Evolutionary conservation across 2,329 filamentous ascomycete species (phyloP).

Genomic region (Myriosclerotinia scirpicola): DNA sequence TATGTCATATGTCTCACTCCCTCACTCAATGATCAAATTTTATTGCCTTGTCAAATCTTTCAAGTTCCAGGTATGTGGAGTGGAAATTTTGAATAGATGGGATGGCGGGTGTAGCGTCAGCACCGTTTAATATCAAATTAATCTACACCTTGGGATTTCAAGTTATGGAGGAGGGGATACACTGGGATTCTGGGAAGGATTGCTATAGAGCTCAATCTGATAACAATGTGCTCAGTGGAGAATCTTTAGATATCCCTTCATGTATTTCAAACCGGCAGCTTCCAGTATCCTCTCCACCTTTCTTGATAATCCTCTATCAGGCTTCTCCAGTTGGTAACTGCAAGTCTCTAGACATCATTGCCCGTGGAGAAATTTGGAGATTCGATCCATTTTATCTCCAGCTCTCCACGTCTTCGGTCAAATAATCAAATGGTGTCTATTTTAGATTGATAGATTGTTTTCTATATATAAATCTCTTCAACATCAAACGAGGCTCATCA

Average conservation of each 20-base stretch:
- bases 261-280: not conserved
- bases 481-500: not conserved
- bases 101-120: not conserved
- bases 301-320: not conserved
- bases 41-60: not conserved
- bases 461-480: not conserved
- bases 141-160: not conserved
- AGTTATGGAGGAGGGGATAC: too few relatives aligned
- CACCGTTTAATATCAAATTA: not conserved
- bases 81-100: not conserved
- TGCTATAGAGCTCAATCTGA: not conserved
- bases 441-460: too few relatives aligned
- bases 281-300: not conserved
- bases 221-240: not conserved
- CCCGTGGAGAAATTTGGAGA: not conserved
- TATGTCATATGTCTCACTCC: conserved; percentile 14
- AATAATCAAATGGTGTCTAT: not conserved
- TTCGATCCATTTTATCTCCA: not conserved
- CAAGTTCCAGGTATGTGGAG: not conserved
- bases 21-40: not conserved
- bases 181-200: too few relatives aligned
- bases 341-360: not conserved
- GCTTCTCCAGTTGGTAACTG: not conserved
- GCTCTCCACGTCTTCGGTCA: not conserved
- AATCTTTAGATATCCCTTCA: not conserved